Base-by-base conservation (phyloP, 345 rosid genomes). In the Toxicodendron radicans region DNA sequence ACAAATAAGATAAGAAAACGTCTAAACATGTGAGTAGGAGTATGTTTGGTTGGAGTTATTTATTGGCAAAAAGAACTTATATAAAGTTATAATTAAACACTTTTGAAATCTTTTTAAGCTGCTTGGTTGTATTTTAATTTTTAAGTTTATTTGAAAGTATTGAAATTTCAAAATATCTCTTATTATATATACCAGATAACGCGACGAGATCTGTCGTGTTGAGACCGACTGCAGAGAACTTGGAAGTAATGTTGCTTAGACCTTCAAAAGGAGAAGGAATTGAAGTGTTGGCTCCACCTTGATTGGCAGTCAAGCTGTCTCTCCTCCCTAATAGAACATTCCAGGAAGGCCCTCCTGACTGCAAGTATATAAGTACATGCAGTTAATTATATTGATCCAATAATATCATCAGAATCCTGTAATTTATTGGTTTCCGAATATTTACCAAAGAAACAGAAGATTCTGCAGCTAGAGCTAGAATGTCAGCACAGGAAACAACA, bases 311-410 rank as follows among this genome's bases (percentile, higher is more conserved):
- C 52, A 85, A 70, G 57, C 97, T 78, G 73, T 93, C 97, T 64
- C 95, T 87, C 70, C 98, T 87, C 33, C 98, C 98, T 33, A 86
- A 62, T 54, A 81, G 73, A 2, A 84, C 93, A 18, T 16, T 83
- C 98, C 97, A 91, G 10, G 87, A 77, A 5, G 97, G 97, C 1
- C 98, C 98, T 64, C 97, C 97, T 17, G 94, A 75, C 98, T 93
- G 73, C 66, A 64, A 57, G 38, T 7, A 82, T 17, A 14, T 49
- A 51, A 2, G 6, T 18, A 16, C 17, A 18, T 51, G 18, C 1
- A 3, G 5, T 48, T 48, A 11, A 51, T 4, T 3, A 46, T 46
- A 51, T 18, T 51, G 17, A 4, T 51, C 3, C 5, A 0, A 51
- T 51, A 14, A 51, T 0, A 51, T 51, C 16, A 51, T 51, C 54